These are phyloP conservation scores for Gossypium australe DNA, from an alignment of 345 rosid species.

Conservation along the genomic window DNA sequence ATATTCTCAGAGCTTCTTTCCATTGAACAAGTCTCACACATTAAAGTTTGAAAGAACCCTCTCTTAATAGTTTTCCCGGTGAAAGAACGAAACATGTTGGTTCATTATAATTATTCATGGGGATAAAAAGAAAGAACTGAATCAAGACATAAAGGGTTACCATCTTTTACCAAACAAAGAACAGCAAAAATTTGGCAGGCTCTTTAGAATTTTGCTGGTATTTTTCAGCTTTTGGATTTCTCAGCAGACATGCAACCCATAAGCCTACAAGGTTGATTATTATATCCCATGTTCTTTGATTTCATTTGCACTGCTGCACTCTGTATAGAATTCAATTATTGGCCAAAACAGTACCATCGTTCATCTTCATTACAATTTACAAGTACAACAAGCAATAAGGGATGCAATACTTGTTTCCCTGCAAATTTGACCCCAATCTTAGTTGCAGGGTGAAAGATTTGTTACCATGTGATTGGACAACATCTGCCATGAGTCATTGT, in stretches of 20 bases:
- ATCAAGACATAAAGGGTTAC: constrained; percentile 13
- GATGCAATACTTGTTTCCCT: too few relatives aligned
- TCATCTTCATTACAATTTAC: too few relatives aligned
- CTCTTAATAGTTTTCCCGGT: neutral
- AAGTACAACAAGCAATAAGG: too few relatives aligned
- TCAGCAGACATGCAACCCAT: constrained; percentile 9
- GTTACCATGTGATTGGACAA: too few relatives aligned
- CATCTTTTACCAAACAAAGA: constrained; percentile 9
- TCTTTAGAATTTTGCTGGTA: neutral
- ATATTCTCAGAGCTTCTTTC: constrained; percentile 34
- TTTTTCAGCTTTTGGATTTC: neutral
- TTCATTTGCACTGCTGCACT: neutral
- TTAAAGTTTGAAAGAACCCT: constrained; percentile 20
- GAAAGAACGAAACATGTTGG: neutral
- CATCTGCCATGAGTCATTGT: too few relatives aligned
- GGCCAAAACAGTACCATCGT: neutral
- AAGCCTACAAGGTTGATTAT: constrained; percentile 17
- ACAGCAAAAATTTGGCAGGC: neutral
- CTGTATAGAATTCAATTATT: constrained; percentile 19
- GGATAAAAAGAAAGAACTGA: neutral
- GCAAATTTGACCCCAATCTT: too few relatives aligned
- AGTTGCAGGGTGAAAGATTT: too few relatives aligned
- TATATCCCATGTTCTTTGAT: constrained; percentile 22
- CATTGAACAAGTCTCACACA: constrained; percentile 47
- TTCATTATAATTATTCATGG: too few relatives aligned